Conservation (phyloP, 768 basidiomycete species). For the Mycena latifolia region DNA sequence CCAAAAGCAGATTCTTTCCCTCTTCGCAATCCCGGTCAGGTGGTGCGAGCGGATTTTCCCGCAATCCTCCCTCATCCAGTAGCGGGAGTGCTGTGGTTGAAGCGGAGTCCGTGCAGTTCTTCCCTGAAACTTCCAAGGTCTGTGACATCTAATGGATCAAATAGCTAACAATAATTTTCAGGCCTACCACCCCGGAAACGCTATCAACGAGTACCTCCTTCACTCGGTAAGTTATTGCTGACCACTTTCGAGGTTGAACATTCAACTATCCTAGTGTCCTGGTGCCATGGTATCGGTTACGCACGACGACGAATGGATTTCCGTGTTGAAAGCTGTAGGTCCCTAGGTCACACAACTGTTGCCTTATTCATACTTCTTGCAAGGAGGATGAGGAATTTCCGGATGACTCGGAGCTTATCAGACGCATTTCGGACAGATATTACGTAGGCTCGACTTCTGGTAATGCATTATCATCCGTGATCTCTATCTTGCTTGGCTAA, state of each 20-base stretch:
- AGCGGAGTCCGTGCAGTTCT: background rate
- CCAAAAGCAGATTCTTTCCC: background rate
- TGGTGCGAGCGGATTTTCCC: background rate
- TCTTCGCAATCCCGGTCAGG: background rate
- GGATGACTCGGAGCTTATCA: slow-evolving; percentile 5
- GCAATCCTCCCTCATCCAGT: background rate
- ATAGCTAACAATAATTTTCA: too few relatives aligned
- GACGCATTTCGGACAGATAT: slow-evolving; percentile 1
- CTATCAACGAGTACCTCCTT: slow-evolving; percentile 13
- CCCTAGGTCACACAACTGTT: background rate
- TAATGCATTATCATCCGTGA: too few relatives aligned
- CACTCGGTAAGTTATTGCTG: background rate
- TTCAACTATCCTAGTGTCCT: too few relatives aligned
- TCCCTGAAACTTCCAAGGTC: background rate
- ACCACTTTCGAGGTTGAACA: too few relatives aligned
- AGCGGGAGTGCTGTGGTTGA: background rate
- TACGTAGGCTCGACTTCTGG: background rate
- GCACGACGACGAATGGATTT: slow-evolving; percentile 16
- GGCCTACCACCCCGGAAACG: slow-evolving; percentile 10
- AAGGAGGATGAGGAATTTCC: slow-evolving; percentile 15
- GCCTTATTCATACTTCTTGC: background rate
- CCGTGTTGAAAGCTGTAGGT: slow-evolving; percentile 9
- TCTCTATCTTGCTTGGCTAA: too few relatives aligned
- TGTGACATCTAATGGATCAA: too few relatives aligned
- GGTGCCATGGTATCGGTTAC: background rate